Conservation (phyloP, 805 yeast species). For the Cyberlindnera misumaiensis region DNA sequence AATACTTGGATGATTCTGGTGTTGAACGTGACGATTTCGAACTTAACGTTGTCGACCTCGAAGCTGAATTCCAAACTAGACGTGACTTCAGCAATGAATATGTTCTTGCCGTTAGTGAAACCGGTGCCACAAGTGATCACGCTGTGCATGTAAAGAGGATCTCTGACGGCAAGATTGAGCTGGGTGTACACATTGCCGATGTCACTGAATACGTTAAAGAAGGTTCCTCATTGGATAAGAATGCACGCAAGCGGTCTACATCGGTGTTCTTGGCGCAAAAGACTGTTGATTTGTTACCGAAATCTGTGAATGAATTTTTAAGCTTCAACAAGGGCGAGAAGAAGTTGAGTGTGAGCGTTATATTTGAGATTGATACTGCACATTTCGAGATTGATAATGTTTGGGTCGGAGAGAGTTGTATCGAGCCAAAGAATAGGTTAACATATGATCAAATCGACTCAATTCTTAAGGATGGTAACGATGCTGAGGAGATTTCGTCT, state of each 20-base stretch:
- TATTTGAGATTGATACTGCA: constrained; percentile 70
- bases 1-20: constrained; percentile 45
- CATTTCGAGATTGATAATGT: constrained; percentile 68
- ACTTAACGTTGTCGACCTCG: constrained; percentile 23
- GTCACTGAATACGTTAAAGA: constrained; percentile 63
- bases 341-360: constrained; percentile 66
- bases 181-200: constrained; percentile 85
- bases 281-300: constrained; percentile 61
- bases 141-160: constrained; percentile 73
- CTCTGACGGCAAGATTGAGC: constrained; percentile 55
- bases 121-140: constrained; percentile 58
- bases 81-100: constrained; percentile 52
- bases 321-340: constrained; percentile 56
- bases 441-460: constrained; percentile 49
- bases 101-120: constrained; percentile 56
- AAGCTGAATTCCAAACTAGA: constrained; percentile 32
- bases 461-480: constrained; percentile 31
- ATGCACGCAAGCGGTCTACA: constrained; percentile 84
- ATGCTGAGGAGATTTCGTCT: constrained; percentile 29
- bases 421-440: constrained; percentile 56
- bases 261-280: constrained; percentile 83
- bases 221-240: constrained; percentile 76
- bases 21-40: constrained; percentile 28
- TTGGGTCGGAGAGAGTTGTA: constrained; percentile 66
- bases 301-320: constrained; percentile 47